A percentile compares a stretch with the other conserved stretches of the same genome.
These are phyloP conservation scores for Mycosphaerella arachidis DNA, from an alignment of 2,329 filamentous ascomycete genomes.

Conservation along the genomic window DNA sequence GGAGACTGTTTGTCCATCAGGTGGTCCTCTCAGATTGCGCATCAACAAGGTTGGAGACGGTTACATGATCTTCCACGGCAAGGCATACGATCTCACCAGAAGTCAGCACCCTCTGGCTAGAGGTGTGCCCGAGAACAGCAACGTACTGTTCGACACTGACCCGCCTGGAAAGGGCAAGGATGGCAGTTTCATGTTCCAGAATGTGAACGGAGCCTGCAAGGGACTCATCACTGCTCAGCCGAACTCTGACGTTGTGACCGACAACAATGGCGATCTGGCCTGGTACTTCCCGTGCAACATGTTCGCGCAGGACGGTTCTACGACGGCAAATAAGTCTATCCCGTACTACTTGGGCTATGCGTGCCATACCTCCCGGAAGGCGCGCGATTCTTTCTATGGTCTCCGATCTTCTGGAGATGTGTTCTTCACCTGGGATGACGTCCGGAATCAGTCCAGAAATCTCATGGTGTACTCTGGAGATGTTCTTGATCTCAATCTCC, in stretches of 20 bases:
- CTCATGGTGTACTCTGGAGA: slow-evolving; percentile 91
- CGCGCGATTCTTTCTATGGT: slow-evolving; percentile 71
- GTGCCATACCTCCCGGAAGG: slow-evolving; percentile 72
- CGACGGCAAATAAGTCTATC: slow-evolving; percentile 66
- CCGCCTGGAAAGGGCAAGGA: slow-evolving; percentile 82
- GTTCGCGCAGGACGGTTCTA: slow-evolving; percentile 91
- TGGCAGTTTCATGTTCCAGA: slow-evolving; percentile 95
- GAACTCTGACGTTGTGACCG: slow-evolving; percentile 73
- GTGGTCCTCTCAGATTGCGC: slow-evolving; percentile 63
- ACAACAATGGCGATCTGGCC: slow-evolving; percentile 67
- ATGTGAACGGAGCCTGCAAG: slow-evolving; percentile 97
- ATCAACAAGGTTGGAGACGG: slow-evolving; percentile 75
- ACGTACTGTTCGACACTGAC: slow-evolving; percentile 82
- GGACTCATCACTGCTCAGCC: slow-evolving; percentile 70
- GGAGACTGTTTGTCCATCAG: slow-evolving; percentile 72
- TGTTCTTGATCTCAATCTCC: slow-evolving; percentile 82
- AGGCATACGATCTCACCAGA: slow-evolving; percentile 74
- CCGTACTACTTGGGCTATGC: slow-evolving; percentile 78
- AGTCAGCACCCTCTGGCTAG: slow-evolving; percentile 76
- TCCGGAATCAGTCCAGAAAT: slow-evolving; percentile 83
- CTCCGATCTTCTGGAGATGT: slow-evolving; percentile 74
- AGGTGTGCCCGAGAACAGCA: slow-evolving; percentile 69
- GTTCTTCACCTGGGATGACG: slow-evolving; percentile 93
- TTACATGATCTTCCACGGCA: slow-evolving; percentile 95
- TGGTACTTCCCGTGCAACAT: slow-evolving; percentile 96